Base-by-base conservation (phyloP, 768 basidiomycete genomes). In the Kondoa malvinella region DNA sequence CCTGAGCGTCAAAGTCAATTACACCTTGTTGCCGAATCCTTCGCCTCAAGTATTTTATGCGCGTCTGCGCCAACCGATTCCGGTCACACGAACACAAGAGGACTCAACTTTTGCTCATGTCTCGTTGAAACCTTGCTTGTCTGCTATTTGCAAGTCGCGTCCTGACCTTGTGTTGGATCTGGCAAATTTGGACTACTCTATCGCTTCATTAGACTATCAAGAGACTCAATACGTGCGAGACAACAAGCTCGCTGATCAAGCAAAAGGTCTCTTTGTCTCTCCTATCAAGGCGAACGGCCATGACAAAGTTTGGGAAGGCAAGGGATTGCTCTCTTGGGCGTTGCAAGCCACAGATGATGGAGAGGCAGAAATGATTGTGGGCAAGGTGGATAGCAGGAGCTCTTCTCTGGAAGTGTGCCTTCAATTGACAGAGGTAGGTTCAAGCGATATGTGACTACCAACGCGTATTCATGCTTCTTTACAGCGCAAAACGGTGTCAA, bases 261-360 rank as follows among this genome's bases (percentile, higher is more conserved):
- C 27, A 15, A 27, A 63, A 33, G 61, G 61, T 63, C 33, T 63
- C 29, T 17, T 15, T 16, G 30, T 63, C 29, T 63, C 61, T 2
- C 61, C 61, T 16, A 33, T 63, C 61, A 63, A 63, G 61, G 8
- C 16, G 12, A 33, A 33, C 27, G 16, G 14, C 4, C 3, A 3
- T 3, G 30, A 27, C 61, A 63, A 63, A 32, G 61, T 63, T 27
- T 63, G 61, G 61, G 61, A 63, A 32, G 61, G 61, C 61, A 63
- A 63, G 61, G 61, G 61, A 3, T 12, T 63, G 61, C 61, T 63
- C 32, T 31, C 29, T 32, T 63, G 61, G 61, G 61, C 33, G 12
- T 32, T 63, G 26, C 26, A 27, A 27, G 27, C 27, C 4, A 16
- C 61, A 17, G 61, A 33, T 29, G 30, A 29, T 12, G 30, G n/a